A percentile compares a stretch with the other conserved stretches of the same genome.
Conservation (phyloP, 2,329 filamentous ascomycete species). For the Orbilia ellipsospora region DNA sequence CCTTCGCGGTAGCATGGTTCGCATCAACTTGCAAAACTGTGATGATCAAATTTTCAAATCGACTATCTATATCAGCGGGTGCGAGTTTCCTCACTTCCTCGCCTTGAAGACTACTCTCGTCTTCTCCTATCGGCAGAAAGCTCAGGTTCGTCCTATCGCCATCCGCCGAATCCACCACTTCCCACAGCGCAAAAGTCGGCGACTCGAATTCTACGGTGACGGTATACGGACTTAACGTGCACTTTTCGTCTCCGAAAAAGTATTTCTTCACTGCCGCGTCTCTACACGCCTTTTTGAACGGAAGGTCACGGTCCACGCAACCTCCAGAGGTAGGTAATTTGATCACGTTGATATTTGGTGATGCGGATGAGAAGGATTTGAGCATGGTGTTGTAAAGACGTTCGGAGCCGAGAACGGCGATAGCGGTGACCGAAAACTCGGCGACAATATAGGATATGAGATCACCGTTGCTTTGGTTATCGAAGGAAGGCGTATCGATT, state of each 20-base stretch:
- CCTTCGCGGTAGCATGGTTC: constrained; percentile 73
- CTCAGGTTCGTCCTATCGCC: constrained; percentile 51
- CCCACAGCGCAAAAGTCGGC: constrained; percentile 74
- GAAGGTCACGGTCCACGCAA: constrained; percentile 78
- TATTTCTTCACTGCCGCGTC: constrained; percentile 88
- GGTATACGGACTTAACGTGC: constrained; percentile 85
- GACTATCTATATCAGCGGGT: constrained; percentile 59
- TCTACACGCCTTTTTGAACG: constrained; percentile 77
- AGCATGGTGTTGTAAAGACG: constrained; percentile 79
- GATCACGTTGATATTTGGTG: constrained; percentile 76
- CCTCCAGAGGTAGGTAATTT: constrained; percentile 86
- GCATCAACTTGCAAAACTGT: constrained; percentile 82
- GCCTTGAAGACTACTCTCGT: constrained; percentile 62
- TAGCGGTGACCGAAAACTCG: constrained; percentile 71
- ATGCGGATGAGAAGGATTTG: constrained; percentile 67
- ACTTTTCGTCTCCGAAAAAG: constrained; percentile 85
- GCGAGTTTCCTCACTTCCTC: constrained; percentile 72
- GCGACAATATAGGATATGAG: constrained; percentile 82
- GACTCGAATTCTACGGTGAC: constrained; percentile 83
- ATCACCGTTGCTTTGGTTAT: constrained; percentile 76
- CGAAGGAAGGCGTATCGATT: constrained; percentile 81
- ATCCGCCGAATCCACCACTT: constrained; percentile 68
- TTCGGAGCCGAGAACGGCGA: constrained; percentile 84
- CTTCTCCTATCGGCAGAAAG: constrained; percentile 64
- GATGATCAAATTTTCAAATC: constrained; percentile 82